These are phyloP conservation scores for Leptomonas seymouri DNA, from an alignment of 208 protist species.

Conservation along the genomic window DNA sequence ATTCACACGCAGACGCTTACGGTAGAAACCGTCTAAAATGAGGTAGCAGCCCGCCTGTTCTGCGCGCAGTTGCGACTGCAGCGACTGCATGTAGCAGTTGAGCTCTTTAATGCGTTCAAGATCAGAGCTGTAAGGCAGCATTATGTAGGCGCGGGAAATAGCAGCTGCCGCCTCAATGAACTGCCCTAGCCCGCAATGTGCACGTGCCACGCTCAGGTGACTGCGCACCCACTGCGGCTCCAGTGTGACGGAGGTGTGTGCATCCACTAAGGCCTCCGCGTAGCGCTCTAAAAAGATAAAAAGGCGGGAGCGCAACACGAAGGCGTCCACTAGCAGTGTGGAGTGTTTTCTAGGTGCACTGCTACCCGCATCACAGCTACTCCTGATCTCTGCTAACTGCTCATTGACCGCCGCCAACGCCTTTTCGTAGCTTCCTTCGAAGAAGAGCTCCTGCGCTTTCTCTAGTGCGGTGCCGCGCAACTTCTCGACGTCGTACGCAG, in stretches of 20 bases:
- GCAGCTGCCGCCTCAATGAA: constrained; percentile 42
- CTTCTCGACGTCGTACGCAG: constrained; percentile 29
- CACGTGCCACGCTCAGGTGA: constrained; percentile 65
- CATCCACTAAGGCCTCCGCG: constrained; percentile 56
- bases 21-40: constrained; percentile 58
- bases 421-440: constrained; percentile 27
- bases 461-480: constrained; percentile 25
- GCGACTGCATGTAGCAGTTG: constrained; percentile 53
- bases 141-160: constrained; percentile 37
- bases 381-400: background rate
- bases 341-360: background rate
- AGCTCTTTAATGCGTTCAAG: constrained; percentile 60
- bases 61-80: constrained; percentile 44
- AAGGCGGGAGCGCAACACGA: constrained; percentile 62
- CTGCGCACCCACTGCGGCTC: constrained; percentile 72
- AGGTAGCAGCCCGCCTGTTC: constrained; percentile 35
- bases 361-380: background rate
- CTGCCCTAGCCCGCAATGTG: constrained; percentile 55
- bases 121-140: constrained; percentile 60
- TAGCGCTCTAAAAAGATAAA: constrained; percentile 63
- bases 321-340: constrained; percentile 38
- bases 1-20: constrained; percentile 44
- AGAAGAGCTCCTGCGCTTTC: constrained; percentile 25
- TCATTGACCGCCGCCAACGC: constrained; percentile 27
- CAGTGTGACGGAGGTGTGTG: constrained; percentile 41